These are phyloP conservation scores for Rhypophila decipiens DNA, from an alignment of 495 filamentous ascomycete genomes.

Conservation along the genomic window DNA sequence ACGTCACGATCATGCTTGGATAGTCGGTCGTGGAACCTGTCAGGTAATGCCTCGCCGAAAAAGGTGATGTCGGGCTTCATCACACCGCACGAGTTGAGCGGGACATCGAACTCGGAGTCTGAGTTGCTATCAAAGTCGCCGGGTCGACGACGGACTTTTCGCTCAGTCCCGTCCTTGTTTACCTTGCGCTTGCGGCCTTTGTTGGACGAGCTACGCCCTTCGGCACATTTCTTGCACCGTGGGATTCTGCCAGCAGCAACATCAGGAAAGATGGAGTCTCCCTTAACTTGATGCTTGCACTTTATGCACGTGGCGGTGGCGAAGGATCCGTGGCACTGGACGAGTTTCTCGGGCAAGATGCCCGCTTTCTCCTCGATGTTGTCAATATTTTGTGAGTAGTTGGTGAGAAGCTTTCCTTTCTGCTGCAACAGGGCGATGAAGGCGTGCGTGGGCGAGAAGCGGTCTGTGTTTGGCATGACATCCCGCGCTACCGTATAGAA, in stretches of 20 bases:
- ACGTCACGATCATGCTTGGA: conserved; percentile 68
- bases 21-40: conserved; percentile 76
- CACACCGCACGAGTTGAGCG: conserved; percentile 48
- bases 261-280: conserved; percentile 69
- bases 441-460: conserved; percentile 81
- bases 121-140: conserved; percentile 64
- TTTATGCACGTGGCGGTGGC: conserved; percentile 86
- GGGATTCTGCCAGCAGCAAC: conserved; percentile 69
- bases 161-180: conserved; percentile 54
- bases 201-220: conserved; percentile 38
- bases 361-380: conserved; percentile 89
- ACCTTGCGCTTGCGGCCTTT: conserved; percentile 66
- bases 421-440: conserved; percentile 94
- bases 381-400: conserved; percentile 98
- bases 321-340: conserved; percentile 96
- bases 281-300: conserved; percentile 67
- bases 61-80: conserved; percentile 99
- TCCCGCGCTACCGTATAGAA: conserved; percentile 92
- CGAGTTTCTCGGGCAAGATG: conserved; percentile 72
- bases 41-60: conserved; percentile 86
- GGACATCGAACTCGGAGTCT: conserved; percentile 55
- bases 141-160: conserved; percentile 48
- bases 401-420: conserved; percentile 84
- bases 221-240: conserved; percentile 55
- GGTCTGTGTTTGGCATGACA: conserved; percentile 70